Conservation (phyloP, 768 basidiomycete genomes). For the Ramaria rubella region DNA sequence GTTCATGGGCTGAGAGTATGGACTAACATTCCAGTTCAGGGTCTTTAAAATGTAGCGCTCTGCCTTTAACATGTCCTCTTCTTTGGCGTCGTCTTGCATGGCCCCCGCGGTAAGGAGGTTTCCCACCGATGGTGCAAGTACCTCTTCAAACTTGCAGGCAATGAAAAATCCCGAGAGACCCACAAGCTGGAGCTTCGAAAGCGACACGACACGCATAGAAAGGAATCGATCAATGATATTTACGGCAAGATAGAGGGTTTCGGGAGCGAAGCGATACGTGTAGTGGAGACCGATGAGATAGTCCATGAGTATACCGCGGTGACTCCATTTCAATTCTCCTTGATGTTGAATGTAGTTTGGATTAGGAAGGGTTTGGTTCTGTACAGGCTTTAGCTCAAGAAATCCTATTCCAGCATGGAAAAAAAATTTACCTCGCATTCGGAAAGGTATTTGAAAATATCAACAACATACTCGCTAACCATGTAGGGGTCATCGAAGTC, state of each 20-base stretch:
- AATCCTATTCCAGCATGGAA: not conserved
- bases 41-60: conserved; percentile 85
- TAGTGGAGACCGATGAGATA: conserved; percentile 91
- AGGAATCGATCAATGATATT: conserved; percentile 76
- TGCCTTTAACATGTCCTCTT: conserved; percentile 79
- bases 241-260: conserved; percentile 84
- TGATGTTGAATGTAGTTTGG: conserved; percentile 82
- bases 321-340: conserved; percentile 79
- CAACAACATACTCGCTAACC: conserved; percentile 94
- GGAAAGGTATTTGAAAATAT: conserved; percentile 90
- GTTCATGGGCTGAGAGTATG: conserved; percentile 80
- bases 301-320: conserved; percentile 84
- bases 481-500: conserved; percentile 92
- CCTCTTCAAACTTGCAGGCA: conserved; percentile 90
- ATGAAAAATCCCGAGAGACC: conserved; percentile 85
- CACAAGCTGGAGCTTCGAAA: conserved; percentile 84
- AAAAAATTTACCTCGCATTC: conserved; percentile 58
- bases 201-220: conserved; percentile 62
- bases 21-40: conserved; percentile 74
- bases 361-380: conserved; percentile 71
- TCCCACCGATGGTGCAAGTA: conserved; percentile 74
- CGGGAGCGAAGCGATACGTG: conserved; percentile 78
- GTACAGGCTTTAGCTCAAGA: conserved; percentile 1
- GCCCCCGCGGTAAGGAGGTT: conserved; percentile 45
- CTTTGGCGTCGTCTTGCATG: conserved; percentile 33